Percentiles rank a stretch among this genome's conserved stretches.
Conservation (phyloP, 352 stramenopile species). For the Phytophthora boehmeriae region DNA sequence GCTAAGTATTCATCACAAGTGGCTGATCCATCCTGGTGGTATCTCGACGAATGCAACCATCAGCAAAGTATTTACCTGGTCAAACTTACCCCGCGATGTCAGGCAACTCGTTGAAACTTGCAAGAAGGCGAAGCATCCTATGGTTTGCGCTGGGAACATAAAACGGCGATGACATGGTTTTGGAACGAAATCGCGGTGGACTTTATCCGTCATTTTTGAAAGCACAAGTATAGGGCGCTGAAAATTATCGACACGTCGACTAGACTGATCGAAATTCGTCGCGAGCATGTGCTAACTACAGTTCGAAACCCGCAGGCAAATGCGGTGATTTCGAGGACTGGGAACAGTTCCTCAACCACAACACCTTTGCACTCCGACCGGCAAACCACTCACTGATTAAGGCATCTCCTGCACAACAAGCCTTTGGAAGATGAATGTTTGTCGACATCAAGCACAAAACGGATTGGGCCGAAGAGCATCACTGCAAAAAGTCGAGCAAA, state of each 20-base stretch:
- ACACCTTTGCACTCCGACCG: not conserved
- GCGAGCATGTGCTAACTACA: not conserved
- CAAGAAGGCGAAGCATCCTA: not conserved
- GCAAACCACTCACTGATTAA: not conserved
- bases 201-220: not conserved
- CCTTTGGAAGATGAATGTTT: not conserved
- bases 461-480: not conserved
- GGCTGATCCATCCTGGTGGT: conserved; percentile 6
- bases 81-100: not conserved
- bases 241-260: conserved; percentile 10
- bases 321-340: not conserved
- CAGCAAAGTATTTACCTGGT: conserved; percentile 5
- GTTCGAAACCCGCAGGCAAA: conserved; percentile 4
- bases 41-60: conserved; percentile 6
- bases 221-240: not conserved
- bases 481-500: not conserved
- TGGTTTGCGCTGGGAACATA: conserved; percentile 1
- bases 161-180: not conserved
- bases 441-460: not conserved
- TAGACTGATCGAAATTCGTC: conserved; percentile 1
- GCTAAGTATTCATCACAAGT: conserved; percentile 3
- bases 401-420: not conserved
- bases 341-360: not conserved
- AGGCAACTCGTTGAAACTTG: not conserved
- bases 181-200: conserved; percentile 3